phyloP scores from a whole-genome alignment of 169 alveolate genomes.

The Cryptosporidium canis region DNA sequence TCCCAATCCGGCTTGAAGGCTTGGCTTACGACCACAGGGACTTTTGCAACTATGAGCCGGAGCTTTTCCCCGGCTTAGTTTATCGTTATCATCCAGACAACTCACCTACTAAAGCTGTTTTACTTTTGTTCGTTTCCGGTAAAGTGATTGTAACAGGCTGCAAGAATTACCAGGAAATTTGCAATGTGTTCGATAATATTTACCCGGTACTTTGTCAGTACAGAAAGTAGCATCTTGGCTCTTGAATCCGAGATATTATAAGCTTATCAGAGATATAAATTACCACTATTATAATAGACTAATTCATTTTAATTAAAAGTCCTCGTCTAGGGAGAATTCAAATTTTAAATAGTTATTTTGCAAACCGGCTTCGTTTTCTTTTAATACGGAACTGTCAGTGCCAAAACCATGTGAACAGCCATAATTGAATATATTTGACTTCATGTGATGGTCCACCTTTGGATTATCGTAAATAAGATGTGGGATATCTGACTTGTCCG shows the following conservation, averaged over 20 bases:
- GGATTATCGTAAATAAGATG: background rate
- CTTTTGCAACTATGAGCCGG: slow-evolving; percentile 97
- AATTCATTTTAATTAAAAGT: slow-evolving; percentile 15
- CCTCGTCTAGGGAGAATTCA: slow-evolving; percentile 50
- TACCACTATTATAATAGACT: background rate
- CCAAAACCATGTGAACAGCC: background rate
- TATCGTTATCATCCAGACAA: slow-evolving; percentile 80
- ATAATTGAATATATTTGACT: background rate
- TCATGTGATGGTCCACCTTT: background rate
- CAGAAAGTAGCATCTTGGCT: slow-evolving; percentile 78
- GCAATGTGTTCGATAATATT: slow-evolving; percentile 89
- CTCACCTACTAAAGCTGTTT: slow-evolving; percentile 90
- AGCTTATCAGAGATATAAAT: background rate
- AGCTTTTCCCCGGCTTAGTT: slow-evolving; percentile 96
- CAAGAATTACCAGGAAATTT: slow-evolving; percentile 90
- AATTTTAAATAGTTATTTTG: background rate
- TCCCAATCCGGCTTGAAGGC: slow-evolving; percentile 96
- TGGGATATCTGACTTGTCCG: background rate
- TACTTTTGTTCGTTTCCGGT: slow-evolving; percentile 97
- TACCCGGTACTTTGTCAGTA: slow-evolving; percentile 89
- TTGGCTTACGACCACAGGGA: slow-evolving; percentile 91
- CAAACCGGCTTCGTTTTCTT: background rate
- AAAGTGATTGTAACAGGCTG: slow-evolving; percentile 99
- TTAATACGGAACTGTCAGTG: background rate
- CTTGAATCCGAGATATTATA: background rate